phyloP scores from a whole-genome alignment of 768 basidiomycete species.

The Neoboletus brunneissimus region DNA sequence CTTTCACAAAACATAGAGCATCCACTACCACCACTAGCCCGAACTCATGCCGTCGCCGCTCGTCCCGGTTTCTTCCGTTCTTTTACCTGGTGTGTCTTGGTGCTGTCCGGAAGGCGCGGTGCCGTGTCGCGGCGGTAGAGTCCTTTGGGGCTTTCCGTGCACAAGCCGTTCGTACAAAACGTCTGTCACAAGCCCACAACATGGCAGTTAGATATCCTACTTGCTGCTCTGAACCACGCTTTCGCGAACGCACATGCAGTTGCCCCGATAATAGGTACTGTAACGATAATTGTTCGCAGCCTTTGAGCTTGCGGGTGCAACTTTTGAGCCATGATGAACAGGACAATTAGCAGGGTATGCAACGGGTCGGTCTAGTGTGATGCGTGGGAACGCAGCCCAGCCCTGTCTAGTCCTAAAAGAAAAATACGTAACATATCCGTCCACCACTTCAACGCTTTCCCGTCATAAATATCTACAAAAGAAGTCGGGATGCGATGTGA shows the following conservation, averaged over 20 bases:
- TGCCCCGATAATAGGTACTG: slow-evolving; percentile 62
- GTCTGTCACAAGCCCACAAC: slow-evolving; percentile 36
- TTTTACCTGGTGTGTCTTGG: slow-evolving; percentile 5
- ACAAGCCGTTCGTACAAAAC: slow-evolving; percentile 66
- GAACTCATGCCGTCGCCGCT: slow-evolving; percentile 4
- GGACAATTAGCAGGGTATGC: no score
- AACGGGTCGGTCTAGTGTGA: background rate
- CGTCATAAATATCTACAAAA: no score
- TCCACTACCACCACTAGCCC: background rate
- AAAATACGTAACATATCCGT: no score
- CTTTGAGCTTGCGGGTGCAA: slow-evolving; percentile 45
- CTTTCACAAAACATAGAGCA: slow-evolving; percentile 11
- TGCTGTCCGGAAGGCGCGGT: slow-evolving; percentile 5
- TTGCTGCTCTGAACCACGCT: background rate
- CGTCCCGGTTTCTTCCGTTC: slow-evolving; percentile 20
- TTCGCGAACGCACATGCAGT: slow-evolving; percentile 49
- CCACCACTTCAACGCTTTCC: no score
- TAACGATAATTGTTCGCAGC: slow-evolving; percentile 55
- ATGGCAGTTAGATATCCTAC: slow-evolving; percentile 5
- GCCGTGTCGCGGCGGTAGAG: slow-evolving; percentile 26
- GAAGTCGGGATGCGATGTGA: no score
- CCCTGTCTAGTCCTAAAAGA: background rate
- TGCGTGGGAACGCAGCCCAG: background rate
- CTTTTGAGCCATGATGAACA: slow-evolving; percentile 26
- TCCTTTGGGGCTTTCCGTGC: slow-evolving; percentile 48